Conservation (phyloP, 2,329 filamentous ascomycete species). For the Onygenales sp. region DNA sequence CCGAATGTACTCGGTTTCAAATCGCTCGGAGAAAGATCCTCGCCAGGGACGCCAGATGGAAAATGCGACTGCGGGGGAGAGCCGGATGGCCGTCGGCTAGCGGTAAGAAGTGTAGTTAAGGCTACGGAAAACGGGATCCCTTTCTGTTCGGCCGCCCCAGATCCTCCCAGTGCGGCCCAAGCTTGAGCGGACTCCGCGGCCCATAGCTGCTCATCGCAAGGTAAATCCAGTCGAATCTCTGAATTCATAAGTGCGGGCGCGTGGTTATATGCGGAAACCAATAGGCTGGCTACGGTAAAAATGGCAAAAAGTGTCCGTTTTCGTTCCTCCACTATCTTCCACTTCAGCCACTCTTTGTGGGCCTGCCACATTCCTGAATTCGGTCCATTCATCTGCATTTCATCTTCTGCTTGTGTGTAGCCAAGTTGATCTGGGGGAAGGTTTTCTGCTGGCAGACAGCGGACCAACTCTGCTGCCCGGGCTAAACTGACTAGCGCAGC, state of each 20-base stretch:
- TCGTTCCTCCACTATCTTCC: conserved; percentile 81
- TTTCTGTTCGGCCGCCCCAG: conserved; percentile 55
- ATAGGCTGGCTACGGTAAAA: conserved; percentile 81
- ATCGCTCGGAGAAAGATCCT: conserved; percentile 50
- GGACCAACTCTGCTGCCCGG: conserved; percentile 70
- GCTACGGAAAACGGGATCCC: conserved; percentile 72
- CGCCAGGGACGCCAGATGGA: conserved; percentile 35
- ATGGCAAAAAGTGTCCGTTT: conserved; percentile 89
- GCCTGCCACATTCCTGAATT: conserved; percentile 34
- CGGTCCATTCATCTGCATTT: conserved; percentile 49
- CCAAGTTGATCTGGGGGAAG: conserved; percentile 31
- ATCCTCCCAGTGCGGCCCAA: conserved; percentile 70
- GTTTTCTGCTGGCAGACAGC: conserved; percentile 28
- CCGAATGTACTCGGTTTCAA: conserved; percentile 83
- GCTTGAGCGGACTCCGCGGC: conserved; percentile 70
- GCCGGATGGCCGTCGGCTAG: conserved; percentile 42
- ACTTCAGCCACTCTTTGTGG: conserved; percentile 65
- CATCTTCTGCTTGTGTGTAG: conserved; percentile 40
- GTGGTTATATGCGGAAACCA: conserved; percentile 90
- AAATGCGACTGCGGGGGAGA: conserved; percentile 28
- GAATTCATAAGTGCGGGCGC: conserved; percentile 86
- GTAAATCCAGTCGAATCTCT: conserved; percentile 79
- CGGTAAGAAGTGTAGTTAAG: conserved; percentile 67
- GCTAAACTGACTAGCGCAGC: conserved; percentile 84
- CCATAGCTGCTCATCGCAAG: conserved; percentile 89